Evolutionary conservation across 306 rosid species (phyloP).

Genomic region (Betula pendula): DNA sequence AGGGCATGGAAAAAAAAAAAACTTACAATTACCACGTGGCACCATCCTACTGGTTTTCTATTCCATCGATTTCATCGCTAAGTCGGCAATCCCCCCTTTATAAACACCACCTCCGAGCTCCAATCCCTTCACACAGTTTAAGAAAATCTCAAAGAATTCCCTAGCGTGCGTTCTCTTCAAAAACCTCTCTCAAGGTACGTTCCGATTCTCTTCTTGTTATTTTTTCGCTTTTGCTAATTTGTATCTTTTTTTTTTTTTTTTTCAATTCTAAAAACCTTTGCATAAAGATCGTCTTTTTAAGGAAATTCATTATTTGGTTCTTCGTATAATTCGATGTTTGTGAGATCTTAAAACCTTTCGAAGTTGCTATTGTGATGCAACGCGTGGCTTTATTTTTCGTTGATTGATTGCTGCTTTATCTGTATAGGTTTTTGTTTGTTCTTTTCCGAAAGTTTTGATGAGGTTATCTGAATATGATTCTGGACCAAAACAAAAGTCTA

Average conservation of each 20-base stretch:
- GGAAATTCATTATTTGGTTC: neutral
- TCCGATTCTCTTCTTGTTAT: neutral
- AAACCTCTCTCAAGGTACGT: neutral
- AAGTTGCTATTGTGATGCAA: too few relatives aligned
- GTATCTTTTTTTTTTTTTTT: neutral
- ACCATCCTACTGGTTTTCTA: neutral
- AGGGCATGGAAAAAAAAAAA: too few relatives aligned
- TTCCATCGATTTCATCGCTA: neutral
- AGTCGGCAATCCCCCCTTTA: constrained; percentile 3
- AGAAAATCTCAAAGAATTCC: neutral
- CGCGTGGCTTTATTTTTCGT: too few relatives aligned
- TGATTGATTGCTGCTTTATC: too few relatives aligned
- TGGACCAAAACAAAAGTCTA: neutral
- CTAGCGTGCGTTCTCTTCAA: too few relatives aligned
- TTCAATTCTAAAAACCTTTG: neutral
- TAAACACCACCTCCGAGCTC: neutral
- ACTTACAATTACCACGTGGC: neutral
- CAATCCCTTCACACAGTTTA: neutral
- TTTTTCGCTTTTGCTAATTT: neutral
- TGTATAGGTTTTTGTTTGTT: too few relatives aligned
- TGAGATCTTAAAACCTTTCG: neutral
- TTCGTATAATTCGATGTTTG: neutral
- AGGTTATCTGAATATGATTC: neutral
- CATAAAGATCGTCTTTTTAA: neutral
- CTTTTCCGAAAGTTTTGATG: neutral